Evolutionary conservation across 2,329 filamentous ascomycete genomes (phyloP).

Genomic region (Monosporascus sp.): DNA sequence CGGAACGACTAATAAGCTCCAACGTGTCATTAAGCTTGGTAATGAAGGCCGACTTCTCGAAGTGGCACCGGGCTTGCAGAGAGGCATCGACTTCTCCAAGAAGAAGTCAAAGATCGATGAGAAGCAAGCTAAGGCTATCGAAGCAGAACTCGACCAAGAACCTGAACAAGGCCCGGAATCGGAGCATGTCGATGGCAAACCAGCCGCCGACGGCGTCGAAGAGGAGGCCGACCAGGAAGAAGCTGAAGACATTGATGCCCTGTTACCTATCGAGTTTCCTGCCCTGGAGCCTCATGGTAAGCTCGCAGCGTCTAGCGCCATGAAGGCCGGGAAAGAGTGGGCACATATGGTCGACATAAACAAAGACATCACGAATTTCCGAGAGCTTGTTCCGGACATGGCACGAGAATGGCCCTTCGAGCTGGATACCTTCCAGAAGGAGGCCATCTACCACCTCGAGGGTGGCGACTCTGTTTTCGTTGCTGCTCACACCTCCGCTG

Average conservation of each 20-base stretch:
- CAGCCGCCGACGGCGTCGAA: constrained; percentile 19
- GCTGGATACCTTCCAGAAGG: constrained; percentile 96
- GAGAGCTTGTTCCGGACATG: constrained; percentile 92
- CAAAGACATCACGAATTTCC: constrained; percentile 88
- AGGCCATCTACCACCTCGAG: constrained; percentile 95
- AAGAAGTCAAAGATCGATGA: constrained; percentile 51
- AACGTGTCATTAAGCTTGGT: constrained; percentile 79
- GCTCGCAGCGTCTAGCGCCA: constrained; percentile 65
- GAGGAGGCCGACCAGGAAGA: constrained; percentile 38
- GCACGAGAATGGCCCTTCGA: constrained; percentile 95
- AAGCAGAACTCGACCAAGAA: constrained; percentile 45
- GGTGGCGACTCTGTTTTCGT: constrained; percentile 97
- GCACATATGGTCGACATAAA: constrained; percentile 98
- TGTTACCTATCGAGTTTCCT: constrained; percentile 89
- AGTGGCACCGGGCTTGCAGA: constrained; percentile 72
- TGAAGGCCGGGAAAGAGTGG: constrained; percentile 81
- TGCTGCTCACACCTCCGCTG: constrained; percentile 93
- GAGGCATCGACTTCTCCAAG: constrained; percentile 69
- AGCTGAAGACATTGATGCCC: constrained; percentile 69
- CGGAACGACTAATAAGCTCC: constrained; percentile 55
- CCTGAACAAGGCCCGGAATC: constrained; percentile 31
- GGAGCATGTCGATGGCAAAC: constrained; percentile 25
- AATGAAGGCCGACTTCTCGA: constrained; percentile 73
- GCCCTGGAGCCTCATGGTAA: constrained; percentile 79
- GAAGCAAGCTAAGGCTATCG: constrained; percentile 58